A percentile compares a stretch with the other conserved stretches of the same genome.
Evolutionary conservation across 2,329 filamentous ascomycete genomes (phyloP).

Genomic region (Xylaria sp.): DNA sequence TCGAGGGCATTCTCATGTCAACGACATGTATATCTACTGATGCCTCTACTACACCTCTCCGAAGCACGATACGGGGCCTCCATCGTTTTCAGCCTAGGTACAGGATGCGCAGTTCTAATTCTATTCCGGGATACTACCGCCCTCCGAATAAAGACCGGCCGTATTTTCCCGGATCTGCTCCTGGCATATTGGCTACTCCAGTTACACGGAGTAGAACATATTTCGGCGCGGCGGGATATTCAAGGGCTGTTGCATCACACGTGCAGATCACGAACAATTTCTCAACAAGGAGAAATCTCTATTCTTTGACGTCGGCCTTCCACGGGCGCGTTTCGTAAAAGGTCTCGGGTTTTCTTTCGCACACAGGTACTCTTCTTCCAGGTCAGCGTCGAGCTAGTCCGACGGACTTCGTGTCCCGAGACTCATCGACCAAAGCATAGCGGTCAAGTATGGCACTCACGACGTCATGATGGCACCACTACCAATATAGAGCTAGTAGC

Average conservation of each 20-base stretch:
- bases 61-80: slow-evolving; percentile 36
- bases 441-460: neutral
- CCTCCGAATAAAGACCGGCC: neutral
- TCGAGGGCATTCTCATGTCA: neutral
- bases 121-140: slow-evolving; percentile 36
- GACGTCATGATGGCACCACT: neutral
- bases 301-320: no score
- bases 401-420: no score
- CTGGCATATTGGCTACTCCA: no score
- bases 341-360: slow-evolving; percentile 10
- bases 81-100: slow-evolving; percentile 37
- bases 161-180: slow-evolving; percentile 14
- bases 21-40: slow-evolving; percentile 28
- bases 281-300: slow-evolving; percentile 1
- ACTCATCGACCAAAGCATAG: neutral
- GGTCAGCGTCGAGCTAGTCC: slow-evolving; percentile 33
- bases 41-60: slow-evolving; percentile 35
- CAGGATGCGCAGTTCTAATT: slow-evolving; percentile 36
- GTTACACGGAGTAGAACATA: slow-evolving; percentile 17
- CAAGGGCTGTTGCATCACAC: neutral
- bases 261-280: slow-evolving; percentile 36
- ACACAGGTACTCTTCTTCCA: slow-evolving; percentile 32
- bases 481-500: neutral
- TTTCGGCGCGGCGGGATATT: neutral
- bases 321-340: neutral